Conservation (phyloP, 805 yeast genomes). For the Cyberlindnera americana region DNA sequence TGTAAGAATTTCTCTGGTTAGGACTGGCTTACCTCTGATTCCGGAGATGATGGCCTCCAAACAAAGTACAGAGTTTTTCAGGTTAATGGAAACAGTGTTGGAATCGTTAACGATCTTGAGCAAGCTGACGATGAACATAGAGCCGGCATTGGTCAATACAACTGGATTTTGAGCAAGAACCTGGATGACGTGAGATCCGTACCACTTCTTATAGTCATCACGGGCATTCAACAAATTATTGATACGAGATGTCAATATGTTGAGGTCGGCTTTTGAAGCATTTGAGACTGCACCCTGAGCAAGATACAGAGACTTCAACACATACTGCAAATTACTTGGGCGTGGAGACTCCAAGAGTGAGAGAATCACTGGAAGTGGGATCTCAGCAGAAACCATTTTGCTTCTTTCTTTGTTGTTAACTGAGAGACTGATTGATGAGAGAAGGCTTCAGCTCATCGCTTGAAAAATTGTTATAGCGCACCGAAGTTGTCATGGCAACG, state of each 20-base stretch:
- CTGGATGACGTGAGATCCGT: slow-evolving; percentile 33
- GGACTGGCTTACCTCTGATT: slow-evolving; percentile 75
- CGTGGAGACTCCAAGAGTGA: slow-evolving; percentile 20
- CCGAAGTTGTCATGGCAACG: background rate
- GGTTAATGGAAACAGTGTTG: slow-evolving; percentile 29
- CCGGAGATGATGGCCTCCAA: slow-evolving; percentile 32
- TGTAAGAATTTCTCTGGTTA: slow-evolving; percentile 79
- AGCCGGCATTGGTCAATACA: slow-evolving; percentile 35
- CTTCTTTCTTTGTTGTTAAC: background rate
- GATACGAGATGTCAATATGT: slow-evolving; percentile 42
- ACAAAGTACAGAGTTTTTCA: slow-evolving; percentile 31
- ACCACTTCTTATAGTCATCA: slow-evolving; percentile 33
- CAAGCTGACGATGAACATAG: slow-evolving; percentile 33
- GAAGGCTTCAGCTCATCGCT: slow-evolving; percentile 9
- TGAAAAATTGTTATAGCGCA: background rate
- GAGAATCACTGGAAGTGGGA: slow-evolving; percentile 24
- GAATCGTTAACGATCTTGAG: slow-evolving; percentile 33
- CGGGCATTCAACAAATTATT: slow-evolving; percentile 33
- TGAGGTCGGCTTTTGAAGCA: slow-evolving; percentile 48
- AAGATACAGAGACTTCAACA: slow-evolving; percentile 22
- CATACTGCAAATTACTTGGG: slow-evolving; percentile 19
- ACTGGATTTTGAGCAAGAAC: slow-evolving; percentile 25
- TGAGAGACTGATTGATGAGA: too few relatives aligned
- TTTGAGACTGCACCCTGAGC: slow-evolving; percentile 31
- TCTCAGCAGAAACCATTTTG: slow-evolving; percentile 21